Base-by-base conservation (phyloP, 345 rosid species). In the Turritis glabra region DNA sequence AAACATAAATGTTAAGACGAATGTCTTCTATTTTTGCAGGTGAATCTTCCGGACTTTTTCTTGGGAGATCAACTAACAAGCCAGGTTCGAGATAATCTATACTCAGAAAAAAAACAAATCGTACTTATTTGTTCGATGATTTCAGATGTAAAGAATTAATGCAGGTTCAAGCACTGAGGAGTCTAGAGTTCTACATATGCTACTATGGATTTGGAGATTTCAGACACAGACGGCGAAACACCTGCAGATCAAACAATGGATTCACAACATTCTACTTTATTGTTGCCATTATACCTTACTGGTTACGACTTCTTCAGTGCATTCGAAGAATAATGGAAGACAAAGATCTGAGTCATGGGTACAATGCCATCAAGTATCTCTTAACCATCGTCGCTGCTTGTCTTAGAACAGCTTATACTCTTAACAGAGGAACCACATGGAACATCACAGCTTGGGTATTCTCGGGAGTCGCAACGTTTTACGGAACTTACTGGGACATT, bases 51-150 rank as follows among this genome's bases (percentile, higher is more conserved):
- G 4, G 97, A 91, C 77, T 91, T 89, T 82, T 88, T 91, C 85
- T 77, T 89, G 74, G 91, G 86, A 26, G 96, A 91, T 80, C 96
- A 91, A 47, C 75, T 91, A 21, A 91, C 97, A 6, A 91, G 97
- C 81, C 97, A 91, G 87, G 96, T 87, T 21, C 5, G 81, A 40
- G 26, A 69, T 11, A 19, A 8, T 48, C 13, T 15, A 7, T 41
- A 21, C 38, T 25, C 35, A n/a, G n/a, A n/a, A n/a, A n/a, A n/a
- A n/a, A n/a, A n/a, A n/a, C 5, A 18, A 26, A 40, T 9, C 17
- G 13, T 19, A 26, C 48, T 35, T 38, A 72, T 19, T 35, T 52
- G 43, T 30, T 58, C 10, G 29, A 41, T 19, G 17, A 56, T 5
- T 43, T 55, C 1, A 8, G 10, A 43, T 19, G 12, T 9, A 43